Percentiles rank a stretch among this genome's conserved stretches.
Conservation (phyloP, 2,329 filamentous ascomycete genomes). For the Apiospora kogelbergensis region DNA sequence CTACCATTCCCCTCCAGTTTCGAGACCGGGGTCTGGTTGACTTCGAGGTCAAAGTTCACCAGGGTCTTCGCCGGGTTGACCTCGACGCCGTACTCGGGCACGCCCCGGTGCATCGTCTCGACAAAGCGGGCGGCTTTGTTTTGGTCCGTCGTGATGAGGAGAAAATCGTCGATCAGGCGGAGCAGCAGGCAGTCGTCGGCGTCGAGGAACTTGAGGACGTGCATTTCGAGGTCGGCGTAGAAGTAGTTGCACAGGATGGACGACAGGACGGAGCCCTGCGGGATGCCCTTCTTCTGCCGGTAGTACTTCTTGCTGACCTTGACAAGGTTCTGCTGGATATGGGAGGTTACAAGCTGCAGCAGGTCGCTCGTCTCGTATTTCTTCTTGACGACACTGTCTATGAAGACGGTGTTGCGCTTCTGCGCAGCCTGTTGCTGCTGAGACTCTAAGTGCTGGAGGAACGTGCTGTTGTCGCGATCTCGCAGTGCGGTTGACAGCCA, state of each 20-base stretch:
- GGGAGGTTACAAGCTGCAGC: conserved; percentile 70
- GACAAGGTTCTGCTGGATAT: conserved; percentile 83
- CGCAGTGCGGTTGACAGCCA: conserved; percentile 55
- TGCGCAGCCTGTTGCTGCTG: conserved; percentile 32
- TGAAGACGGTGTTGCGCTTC: conserved; percentile 72
- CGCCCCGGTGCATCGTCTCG: conserved; percentile 74
- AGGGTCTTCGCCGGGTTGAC: conserved; percentile 80
- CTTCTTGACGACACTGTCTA: conserved; percentile 65
- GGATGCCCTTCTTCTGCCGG: conserved; percentile 84
- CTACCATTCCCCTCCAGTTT: conserved; percentile 24
- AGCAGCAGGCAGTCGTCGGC: conserved; percentile 65
- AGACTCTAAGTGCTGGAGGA: conserved; percentile 46
- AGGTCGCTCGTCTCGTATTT: conserved; percentile 59
- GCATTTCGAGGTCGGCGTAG: conserved; percentile 81
- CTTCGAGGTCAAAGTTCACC: conserved; percentile 72
- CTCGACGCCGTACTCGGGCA: conserved; percentile 76
- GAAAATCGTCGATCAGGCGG: conserved; percentile 87
- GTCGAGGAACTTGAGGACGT: conserved; percentile 66
- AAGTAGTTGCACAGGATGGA: conserved; percentile 92
- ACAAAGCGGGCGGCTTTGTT: conserved; percentile 72
- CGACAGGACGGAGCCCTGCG: conserved; percentile 88
- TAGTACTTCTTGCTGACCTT: conserved; percentile 88
- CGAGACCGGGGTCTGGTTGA: conserved; percentile 54
- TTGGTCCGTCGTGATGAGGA: conserved; percentile 75
- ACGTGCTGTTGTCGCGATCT: conserved; percentile 39